Conservation (phyloP, 768 basidiomycete species). For the Phallus indusiatus region DNA sequence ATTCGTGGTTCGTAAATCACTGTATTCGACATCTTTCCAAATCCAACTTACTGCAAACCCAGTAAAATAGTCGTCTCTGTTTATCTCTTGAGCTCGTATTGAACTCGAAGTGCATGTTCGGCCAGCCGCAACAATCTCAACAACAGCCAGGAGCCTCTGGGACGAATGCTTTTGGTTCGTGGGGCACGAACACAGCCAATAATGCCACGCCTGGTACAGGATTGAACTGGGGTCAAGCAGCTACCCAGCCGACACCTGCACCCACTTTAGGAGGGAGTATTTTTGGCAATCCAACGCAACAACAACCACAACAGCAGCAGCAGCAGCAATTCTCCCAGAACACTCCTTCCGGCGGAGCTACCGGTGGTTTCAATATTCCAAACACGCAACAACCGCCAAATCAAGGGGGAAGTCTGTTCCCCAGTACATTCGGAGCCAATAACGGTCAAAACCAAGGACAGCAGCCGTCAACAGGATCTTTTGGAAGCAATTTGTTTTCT, state of each 20-base stretch:
- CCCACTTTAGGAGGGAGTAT: not conserved
- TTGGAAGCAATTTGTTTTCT: not conserved
- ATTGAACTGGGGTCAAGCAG: not conserved
- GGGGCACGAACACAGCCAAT: not conserved
- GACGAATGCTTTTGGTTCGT: not conserved
- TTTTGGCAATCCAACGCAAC: not conserved
- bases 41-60: too few species aligned
- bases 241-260: not conserved
- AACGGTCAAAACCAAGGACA: not conserved
- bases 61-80: too few species aligned
- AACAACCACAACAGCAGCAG: not conserved
- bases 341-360: not conserved
- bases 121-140: constrained; percentile 18
- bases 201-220: not conserved
- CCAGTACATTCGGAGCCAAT: not conserved
- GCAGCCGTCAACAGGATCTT: not conserved
- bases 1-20: not conserved
- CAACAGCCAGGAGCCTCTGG: constrained; percentile 18
- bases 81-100: not conserved
- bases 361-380: not conserved
- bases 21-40: not conserved
- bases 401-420: not conserved
- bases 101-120: constrained; percentile 11
- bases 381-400: not conserved
- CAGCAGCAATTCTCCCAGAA: too few species aligned